A percentile compares a stretch with the other conserved stretches of the same genome.
Conservation (phyloP, 2,329 filamentous ascomycete genomes). For the Neonectria punicea region DNA sequence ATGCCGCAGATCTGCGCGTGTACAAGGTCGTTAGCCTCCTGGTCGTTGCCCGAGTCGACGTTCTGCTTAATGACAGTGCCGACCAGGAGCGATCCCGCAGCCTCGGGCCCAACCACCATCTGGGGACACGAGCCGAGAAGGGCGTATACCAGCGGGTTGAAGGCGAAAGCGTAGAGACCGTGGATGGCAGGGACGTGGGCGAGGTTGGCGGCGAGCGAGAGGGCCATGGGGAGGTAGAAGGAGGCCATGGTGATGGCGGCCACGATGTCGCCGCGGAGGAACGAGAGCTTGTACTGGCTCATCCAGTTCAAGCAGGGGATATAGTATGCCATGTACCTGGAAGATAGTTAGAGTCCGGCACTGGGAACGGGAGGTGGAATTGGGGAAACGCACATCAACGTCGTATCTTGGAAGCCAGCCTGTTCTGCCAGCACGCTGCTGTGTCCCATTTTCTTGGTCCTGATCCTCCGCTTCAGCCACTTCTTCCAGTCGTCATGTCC, state of each 20-base stretch:
- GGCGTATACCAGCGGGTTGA: constrained; percentile 92
- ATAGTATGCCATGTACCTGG: constrained; percentile 91
- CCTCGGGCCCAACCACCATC: constrained; percentile 95
- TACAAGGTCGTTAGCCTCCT: constrained; percentile 71
- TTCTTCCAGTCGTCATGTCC: constrained; percentile 59
- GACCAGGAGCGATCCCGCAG: constrained; percentile 89
- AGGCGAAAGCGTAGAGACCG: constrained; percentile 92
- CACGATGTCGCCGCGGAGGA: constrained; percentile 85
- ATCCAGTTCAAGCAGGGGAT: constrained; percentile 93
- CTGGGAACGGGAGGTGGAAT: not conserved
- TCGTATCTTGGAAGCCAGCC: constrained; percentile 78
- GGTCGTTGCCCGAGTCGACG: constrained; percentile 73
- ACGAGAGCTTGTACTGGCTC: constrained; percentile 83
- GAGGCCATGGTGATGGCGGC: constrained; percentile 96
- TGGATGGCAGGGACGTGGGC: constrained; percentile 94
- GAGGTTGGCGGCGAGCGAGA: constrained; percentile 92
- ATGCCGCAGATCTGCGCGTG: constrained; percentile 89
- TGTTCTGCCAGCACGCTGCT: constrained; percentile 77
- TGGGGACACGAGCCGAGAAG: constrained; percentile 90
- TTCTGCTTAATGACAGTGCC: constrained; percentile 85
- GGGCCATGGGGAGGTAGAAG: constrained; percentile 96
- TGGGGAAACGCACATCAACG: constrained; percentile 72
- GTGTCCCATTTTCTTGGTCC: constrained; percentile 75
- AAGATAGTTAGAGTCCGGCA: constrained; percentile 22
- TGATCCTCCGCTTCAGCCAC: constrained; percentile 62